phyloP scores from a whole-genome alignment of 1,284 basidiomycete species.

The Cryptococcus sp. region DNA sequence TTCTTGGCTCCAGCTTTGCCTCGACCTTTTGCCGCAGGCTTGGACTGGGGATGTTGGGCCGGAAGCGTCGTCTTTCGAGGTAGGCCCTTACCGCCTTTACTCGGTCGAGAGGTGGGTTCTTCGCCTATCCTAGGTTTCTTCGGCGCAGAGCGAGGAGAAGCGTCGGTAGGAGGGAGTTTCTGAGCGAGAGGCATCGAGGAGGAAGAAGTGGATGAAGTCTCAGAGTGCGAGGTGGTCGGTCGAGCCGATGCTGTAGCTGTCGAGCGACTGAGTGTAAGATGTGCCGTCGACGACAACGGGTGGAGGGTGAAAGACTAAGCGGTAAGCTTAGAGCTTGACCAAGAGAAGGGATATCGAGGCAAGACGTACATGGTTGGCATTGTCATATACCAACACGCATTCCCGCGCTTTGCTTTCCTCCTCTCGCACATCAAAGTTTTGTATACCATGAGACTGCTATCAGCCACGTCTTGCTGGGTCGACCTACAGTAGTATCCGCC shows the following conservation, averaged over 20 bases:
- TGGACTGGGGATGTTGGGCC: background rate
- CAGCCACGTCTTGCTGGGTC: slow-evolving; percentile 5
- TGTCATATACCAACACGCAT: slow-evolving; percentile 38
- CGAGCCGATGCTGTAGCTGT: slow-evolving; percentile 5
- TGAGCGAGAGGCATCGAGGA: slow-evolving; percentile 4
- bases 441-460: slow-evolving; percentile 18
- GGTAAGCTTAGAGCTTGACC: too few species aligned
- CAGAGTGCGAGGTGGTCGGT: slow-evolving; percentile 1
- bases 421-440: slow-evolving; percentile 38
- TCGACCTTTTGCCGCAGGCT: slow-evolving; percentile 1
- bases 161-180: background rate
- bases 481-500: slow-evolving; percentile 15
- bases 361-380: slow-evolving; percentile 24
- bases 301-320: slow-evolving; percentile 8
- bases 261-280: slow-evolving; percentile 33
- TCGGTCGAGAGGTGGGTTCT: slow-evolving; percentile 1
- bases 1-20: slow-evolving; percentile 9
- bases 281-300: slow-evolving; percentile 26
- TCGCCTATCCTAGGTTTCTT: background rate
- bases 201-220: slow-evolving; percentile 6
- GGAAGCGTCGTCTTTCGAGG: slow-evolving; percentile 1
- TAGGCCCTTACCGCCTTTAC: slow-evolving; percentile 6
- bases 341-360: background rate
- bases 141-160: background rate
- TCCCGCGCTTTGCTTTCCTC: slow-evolving; percentile 33